Conservation (phyloP, 305 asterid species). For the Solanum hybrid region DNA sequence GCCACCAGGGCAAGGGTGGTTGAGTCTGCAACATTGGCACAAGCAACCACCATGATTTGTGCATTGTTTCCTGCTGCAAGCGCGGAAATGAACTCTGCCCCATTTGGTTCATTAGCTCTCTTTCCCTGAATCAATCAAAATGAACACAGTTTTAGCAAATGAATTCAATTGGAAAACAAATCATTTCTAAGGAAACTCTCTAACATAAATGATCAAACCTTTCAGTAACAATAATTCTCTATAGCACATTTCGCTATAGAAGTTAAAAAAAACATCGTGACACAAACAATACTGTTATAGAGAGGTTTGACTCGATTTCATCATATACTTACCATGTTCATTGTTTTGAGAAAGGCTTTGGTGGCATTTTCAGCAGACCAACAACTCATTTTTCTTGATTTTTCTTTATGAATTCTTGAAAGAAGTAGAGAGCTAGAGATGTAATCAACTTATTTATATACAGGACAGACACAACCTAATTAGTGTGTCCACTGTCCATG, state of each 20-base stretch:
- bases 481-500: neutral
- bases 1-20: constrained; percentile 61
- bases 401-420: neutral
- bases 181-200: neutral
- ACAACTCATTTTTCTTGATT: constrained; percentile 37
- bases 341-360: constrained; percentile 70
- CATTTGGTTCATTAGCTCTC: constrained; percentile 58
- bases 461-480: neutral
- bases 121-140: constrained; percentile 36
- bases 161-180: neutral
- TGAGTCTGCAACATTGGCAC: constrained; percentile 56
- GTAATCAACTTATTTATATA: neutral
- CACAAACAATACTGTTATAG: neutral
- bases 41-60: constrained; percentile 48
- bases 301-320: neutral
- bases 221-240: neutral
- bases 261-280: neutral
- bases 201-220: neutral
- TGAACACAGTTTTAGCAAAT: neutral
- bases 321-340: constrained; percentile 55
- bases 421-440: constrained; percentile 7
- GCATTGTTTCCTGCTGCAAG: constrained; percentile 83
- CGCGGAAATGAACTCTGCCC: constrained; percentile 77
- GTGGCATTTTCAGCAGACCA: constrained; percentile 99
- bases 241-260: neutral